Conservation (phyloP, 2,329 filamentous ascomycete genomes). For the Colletotrichum truncatum region DNA sequence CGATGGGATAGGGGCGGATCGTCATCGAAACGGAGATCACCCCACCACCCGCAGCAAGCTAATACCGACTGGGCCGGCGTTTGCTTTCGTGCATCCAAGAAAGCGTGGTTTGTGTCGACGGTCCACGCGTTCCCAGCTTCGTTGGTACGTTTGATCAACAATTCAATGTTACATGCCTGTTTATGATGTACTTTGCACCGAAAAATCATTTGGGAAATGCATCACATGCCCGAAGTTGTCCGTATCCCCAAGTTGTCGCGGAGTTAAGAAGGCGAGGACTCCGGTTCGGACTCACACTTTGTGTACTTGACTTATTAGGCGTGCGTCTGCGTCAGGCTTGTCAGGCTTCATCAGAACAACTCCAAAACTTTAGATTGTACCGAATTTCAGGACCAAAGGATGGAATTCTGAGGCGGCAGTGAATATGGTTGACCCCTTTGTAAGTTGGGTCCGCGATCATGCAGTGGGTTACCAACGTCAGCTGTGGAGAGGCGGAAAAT, state of each 20-base stretch:
- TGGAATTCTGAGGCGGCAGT: background rate
- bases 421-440: background rate
- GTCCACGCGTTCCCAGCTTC: background rate
- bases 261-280: too few species aligned
- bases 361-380: too few species aligned
- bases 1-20: constrained; percentile 16
- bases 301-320: too few species aligned
- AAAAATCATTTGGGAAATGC: background rate
- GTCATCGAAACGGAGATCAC: constrained; percentile 21
- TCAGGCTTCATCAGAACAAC: too few species aligned
- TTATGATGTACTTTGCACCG: too few species aligned
- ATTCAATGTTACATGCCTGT: too few species aligned
- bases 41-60: constrained; percentile 4
- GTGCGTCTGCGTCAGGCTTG: too few species aligned
- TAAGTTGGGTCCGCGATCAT: background rate
- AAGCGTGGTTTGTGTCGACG: background rate
- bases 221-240: background rate
- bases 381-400: background rate
- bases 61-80: background rate
- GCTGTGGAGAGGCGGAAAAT: constrained; percentile 27
- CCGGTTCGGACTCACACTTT: too few species aligned
- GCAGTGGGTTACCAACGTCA: constrained; percentile 26
- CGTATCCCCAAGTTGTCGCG: too few species aligned
- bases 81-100: background rate
- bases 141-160: background rate